Conservation (phyloP, 306 rosid genomes). For the Begonia masoniana region DNA sequence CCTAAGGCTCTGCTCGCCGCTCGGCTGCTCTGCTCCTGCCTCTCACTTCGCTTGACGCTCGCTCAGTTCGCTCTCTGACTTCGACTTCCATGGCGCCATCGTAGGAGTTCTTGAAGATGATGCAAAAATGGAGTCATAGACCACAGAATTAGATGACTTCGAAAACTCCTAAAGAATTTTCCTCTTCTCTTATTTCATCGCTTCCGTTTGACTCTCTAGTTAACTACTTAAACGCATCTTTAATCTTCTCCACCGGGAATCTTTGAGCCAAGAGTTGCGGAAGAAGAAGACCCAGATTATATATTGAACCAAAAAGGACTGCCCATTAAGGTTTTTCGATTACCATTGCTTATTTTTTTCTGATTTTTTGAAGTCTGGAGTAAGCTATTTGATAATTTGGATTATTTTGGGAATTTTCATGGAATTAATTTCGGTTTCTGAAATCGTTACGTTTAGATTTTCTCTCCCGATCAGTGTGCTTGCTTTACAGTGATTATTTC, state of each 20-base stretch:
- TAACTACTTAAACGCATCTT: conserved; percentile 13
- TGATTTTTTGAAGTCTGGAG: conserved; percentile 19
- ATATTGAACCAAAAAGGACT: conserved; percentile 19
- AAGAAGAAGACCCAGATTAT: conserved; percentile 29
- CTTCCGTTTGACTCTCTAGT: conserved; percentile 19
- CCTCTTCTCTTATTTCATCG: conserved; percentile 29
- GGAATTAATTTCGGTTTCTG: conserved; percentile 12
- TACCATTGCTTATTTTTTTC: conserved; percentile 15
- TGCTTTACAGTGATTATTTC: not conserved
- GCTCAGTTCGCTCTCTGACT: no score
- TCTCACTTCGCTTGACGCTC: no score
- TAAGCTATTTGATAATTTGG: conserved; percentile 13
- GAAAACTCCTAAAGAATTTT: conserved; percentile 61
- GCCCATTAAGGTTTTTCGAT: conserved; percentile 9
- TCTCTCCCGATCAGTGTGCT: conserved; percentile 15
- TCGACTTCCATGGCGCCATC: no score
- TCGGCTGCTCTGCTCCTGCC: no score
- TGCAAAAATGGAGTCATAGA: conserved; percentile 37
- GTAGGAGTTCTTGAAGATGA: not conserved
- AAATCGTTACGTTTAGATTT: conserved; percentile 11
- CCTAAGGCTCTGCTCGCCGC: no score
- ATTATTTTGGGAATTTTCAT: conserved; percentile 4
- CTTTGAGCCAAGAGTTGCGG: conserved; percentile 19
- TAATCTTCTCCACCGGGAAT: conserved; percentile 28
- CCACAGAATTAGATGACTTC: conserved; percentile 44